Evolutionary conservation across 2,329 filamentous ascomycete genomes (phyloP), one percentile per base, ranked within the genome.

Genomic region (Dryadomyces quercivorus): DNA sequence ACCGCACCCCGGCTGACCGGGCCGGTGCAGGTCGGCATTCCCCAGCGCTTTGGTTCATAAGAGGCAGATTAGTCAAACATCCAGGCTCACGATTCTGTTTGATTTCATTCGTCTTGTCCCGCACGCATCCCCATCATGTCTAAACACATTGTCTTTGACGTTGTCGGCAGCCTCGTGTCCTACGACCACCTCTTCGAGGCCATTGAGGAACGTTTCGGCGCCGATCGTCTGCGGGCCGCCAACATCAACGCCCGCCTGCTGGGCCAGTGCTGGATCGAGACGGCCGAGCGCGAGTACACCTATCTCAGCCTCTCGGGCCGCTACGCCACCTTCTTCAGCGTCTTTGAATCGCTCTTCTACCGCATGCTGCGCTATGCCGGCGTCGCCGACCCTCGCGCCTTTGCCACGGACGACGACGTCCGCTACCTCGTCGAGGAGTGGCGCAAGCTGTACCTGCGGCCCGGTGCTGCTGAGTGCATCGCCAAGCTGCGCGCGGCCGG

Each of bases 141-240:
- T n/a, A 74, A 74, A 50, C 64, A 74, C 56, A 65, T 62, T 46
- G 61, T 74, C 22, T 75, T 74, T 57, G 72, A 75, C 59, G 69
- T 78, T 3, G 75, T 79, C 48, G 73, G 73, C 45, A 75, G 72
- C 5, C 65, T 67, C 31, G 70, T 75, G 22, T 67, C 66, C 15
- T 72, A 71, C 63, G 65, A 71, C 21, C 64, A 66, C 47, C 69
- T 70, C 59, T 72, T 68, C 61, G 61, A 65, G 8, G 63, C 63
- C 43, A 68, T 75, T 48, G 65, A 70, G 12, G 47, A 61, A 15
- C 63, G 64, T n/a, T 63, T 75, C 9, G 72, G 72, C 22, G 34
- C 48, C 20, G 55, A 63, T 15, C 63, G 65, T 21, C 68, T 76
- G 16, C 57, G 57, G 21, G 56, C 61, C 5, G 57, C 68, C 44